phyloP scores from a whole-genome alignment of 352 stramenopile species.

The Globisporangium megalacanthum region DNA sequence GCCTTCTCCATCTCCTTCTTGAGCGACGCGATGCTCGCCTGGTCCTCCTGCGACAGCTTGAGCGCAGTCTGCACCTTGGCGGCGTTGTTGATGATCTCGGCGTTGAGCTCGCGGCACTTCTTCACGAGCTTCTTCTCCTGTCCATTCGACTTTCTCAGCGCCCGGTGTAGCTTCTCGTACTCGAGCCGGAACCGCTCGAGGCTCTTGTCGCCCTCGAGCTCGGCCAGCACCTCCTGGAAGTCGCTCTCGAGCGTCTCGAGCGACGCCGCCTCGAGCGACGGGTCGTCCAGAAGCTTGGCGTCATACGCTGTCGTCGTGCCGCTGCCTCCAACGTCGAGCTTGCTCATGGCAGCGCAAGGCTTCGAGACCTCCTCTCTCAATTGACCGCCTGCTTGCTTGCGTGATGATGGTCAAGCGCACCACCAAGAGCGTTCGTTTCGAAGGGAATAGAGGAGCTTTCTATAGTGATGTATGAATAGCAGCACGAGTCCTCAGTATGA shows the following conservation, averaged over 20 bases:
- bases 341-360: slow-evolving; percentile 11
- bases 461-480: too few species aligned
- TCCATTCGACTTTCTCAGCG: slow-evolving; percentile 90
- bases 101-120: slow-evolving; percentile 93
- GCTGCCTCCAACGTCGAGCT: slow-evolving; percentile 7
- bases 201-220: slow-evolving; percentile 90
- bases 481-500: too few species aligned
- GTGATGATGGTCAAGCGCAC: too few species aligned
- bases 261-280: slow-evolving; percentile 45
- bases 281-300: slow-evolving; percentile 44
- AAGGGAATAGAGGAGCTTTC: too few species aligned
- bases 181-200: slow-evolving; percentile 93
- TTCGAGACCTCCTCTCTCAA: neutral
- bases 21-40: slow-evolving; percentile 89
- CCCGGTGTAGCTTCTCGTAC: slow-evolving; percentile 94
- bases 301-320: slow-evolving; percentile 13
- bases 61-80: slow-evolving; percentile 94
- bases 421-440: too few species aligned
- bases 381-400: neutral
- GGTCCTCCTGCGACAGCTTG: slow-evolving; percentile 93
- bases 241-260: slow-evolving; percentile 90
- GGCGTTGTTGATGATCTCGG: slow-evolving; percentile 95
- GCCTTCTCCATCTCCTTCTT: slow-evolving; percentile 96
- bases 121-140: slow-evolving; percentile 96
- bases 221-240: slow-evolving; percentile 90